A percentile compares a stretch with the other conserved stretches of the same genome.
These are phyloP conservation scores for Acorus calamus DNA, from an alignment of 106 monocot genomes.

Conservation along the genomic window DNA sequence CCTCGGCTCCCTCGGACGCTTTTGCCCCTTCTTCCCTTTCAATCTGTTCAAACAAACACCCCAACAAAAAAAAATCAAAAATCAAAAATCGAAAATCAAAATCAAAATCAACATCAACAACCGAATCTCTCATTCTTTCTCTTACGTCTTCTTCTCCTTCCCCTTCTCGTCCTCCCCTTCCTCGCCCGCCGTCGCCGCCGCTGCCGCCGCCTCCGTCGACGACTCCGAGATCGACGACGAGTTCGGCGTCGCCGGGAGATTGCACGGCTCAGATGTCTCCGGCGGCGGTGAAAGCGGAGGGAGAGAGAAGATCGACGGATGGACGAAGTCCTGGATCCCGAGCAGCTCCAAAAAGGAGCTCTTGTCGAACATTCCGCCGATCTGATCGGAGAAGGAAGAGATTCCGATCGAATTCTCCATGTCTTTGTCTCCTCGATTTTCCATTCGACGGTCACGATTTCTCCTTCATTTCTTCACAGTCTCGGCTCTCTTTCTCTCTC, in stretches of 20 bases:
- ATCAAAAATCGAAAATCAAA: neutral
- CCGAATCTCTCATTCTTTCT: neutral
- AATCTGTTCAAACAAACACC: slow-evolving; percentile 7
- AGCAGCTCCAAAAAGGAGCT: slow-evolving; percentile 43
- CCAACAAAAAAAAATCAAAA: neutral
- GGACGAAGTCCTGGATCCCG: slow-evolving; percentile 10
- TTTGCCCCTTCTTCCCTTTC: slow-evolving; percentile 49
- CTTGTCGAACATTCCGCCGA: slow-evolving; percentile 1
- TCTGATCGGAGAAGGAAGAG: slow-evolving; percentile 9
- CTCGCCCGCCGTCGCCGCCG: slow-evolving; percentile 1
- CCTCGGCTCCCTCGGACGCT: slow-evolving; percentile 54
- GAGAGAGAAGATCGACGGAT: slow-evolving; percentile 4
- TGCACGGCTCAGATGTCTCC: slow-evolving; percentile 9
- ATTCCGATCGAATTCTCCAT: slow-evolving; percentile 13
- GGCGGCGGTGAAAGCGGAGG: slow-evolving; percentile 1
- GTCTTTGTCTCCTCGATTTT: slow-evolving; percentile 2
- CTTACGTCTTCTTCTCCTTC: slow-evolving; percentile 8
- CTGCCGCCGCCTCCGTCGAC: slow-evolving; percentile 20
- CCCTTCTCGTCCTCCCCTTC: slow-evolving; percentile 9
- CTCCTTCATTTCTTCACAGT: no score
- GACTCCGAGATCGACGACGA: slow-evolving; percentile 32
- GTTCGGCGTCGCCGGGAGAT: slow-evolving; percentile 34
- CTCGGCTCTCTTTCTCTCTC: neutral
- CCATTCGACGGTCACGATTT: no score
- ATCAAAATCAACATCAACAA: neutral